phyloP scores from a whole-genome alignment of 306 rosid species.

The Arachis stenosperma region DNA sequence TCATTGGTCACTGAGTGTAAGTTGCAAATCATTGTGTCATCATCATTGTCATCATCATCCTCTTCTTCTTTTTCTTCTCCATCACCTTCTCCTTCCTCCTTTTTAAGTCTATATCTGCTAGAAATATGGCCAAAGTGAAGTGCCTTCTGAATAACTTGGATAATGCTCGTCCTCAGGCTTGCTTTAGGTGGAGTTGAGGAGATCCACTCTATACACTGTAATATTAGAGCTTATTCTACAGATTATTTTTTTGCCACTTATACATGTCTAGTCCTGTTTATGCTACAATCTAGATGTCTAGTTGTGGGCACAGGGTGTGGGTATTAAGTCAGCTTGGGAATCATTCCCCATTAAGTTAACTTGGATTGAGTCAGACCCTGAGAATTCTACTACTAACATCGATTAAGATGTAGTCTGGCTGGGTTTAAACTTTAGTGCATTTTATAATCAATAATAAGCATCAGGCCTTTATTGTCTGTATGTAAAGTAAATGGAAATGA shows the following conservation, averaged over 20 bases:
- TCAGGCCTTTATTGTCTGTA: constrained; percentile 7
- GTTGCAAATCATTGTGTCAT: constrained; percentile 43
- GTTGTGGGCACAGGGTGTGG: not conserved
- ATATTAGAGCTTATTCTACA: not conserved
- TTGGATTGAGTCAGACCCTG: not conserved
- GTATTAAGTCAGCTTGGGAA: not conserved
- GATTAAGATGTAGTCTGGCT: constrained; percentile 30
- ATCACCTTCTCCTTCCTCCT: constrained; percentile 11
- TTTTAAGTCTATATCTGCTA: not conserved
- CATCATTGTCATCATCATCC: constrained; percentile 8
- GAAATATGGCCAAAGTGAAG: not conserved
- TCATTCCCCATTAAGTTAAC: not conserved
- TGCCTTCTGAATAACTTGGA: not conserved
- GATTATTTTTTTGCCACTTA: not conserved
- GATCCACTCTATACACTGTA: not conserved
- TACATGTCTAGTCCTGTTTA: not conserved
- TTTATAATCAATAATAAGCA: constrained; percentile 6
- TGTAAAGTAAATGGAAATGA: constrained; percentile 17
- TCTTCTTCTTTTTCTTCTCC: constrained; percentile 1
- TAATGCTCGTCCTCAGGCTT: not conserved
- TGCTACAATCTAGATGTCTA: not conserved
- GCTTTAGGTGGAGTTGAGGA: not conserved
- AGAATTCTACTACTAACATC: not conserved
- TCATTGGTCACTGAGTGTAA: constrained; percentile 79
- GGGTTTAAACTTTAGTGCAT: constrained; percentile 4